These are phyloP conservation scores for Pascua sp. DNA, from an alignment of 1,284 basidiomycete genomes.

Conservation along the genomic window DNA sequence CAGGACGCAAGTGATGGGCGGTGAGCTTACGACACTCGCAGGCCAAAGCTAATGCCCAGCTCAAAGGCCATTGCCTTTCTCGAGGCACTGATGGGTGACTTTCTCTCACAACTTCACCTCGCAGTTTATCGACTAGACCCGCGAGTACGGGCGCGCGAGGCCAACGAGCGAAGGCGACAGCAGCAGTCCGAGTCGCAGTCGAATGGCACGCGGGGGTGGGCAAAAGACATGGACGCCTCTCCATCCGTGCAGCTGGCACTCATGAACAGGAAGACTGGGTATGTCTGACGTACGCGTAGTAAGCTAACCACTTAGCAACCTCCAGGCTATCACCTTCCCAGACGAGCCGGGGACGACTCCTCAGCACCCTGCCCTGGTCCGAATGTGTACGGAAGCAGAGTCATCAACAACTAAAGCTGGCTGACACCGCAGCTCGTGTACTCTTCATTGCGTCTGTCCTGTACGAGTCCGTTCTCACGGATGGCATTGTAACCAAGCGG, in stretches of 20 bases:
- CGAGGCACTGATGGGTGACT: constrained; percentile 16
- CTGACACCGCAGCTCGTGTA: constrained; percentile 28
- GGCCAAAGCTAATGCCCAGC: not conserved
- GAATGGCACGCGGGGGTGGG: not conserved
- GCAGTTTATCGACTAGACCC: not conserved
- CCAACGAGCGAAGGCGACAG: not conserved
- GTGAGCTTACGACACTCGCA: too few relatives aligned
- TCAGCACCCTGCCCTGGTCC: constrained; percentile 11
- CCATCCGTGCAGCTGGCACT: constrained; percentile 5
- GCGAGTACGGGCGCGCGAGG: too few relatives aligned
- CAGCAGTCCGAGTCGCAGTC: not conserved
- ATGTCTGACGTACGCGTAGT: not conserved
- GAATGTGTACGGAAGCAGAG: constrained; percentile 18
- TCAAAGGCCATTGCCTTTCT: constrained; percentile 18
- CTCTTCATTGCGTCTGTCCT: constrained; percentile 28
- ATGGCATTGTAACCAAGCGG: constrained; percentile 34
- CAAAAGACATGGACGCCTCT: not conserved
- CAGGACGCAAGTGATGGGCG: not conserved
- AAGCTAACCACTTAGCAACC: constrained; percentile 11
- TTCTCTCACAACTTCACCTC: constrained; percentile 18
- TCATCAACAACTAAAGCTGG: not conserved
- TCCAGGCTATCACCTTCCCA: constrained; percentile 30
- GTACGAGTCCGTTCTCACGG: constrained; percentile 33
- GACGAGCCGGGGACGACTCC: constrained; percentile 20
- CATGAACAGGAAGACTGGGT: constrained; percentile 21